These are phyloP conservation scores for Vairimorpha apis DNA, from an alignment of 371 early-diverging fungal species.

Conservation along the genomic window DNA sequence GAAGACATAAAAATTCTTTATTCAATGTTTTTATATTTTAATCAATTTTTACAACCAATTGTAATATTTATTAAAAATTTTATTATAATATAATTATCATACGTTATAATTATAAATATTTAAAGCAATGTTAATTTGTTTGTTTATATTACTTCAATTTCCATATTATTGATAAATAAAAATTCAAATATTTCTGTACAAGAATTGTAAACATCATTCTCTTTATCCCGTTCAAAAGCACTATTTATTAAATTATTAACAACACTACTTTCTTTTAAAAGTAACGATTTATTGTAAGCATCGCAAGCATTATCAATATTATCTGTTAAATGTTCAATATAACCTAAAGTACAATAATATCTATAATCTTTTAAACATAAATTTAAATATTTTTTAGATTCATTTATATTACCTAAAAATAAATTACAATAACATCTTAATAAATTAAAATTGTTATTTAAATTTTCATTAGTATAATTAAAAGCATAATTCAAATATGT, in stretches of 20 bases:
- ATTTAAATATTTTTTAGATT: constrained; percentile 28
- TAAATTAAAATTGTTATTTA: constrained; percentile 23
- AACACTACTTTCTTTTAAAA: constrained; percentile 11
- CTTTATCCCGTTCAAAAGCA: neutral
- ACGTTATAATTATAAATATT: too few species aligned
- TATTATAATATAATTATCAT: too few species aligned
- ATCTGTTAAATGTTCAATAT: constrained; percentile 43
- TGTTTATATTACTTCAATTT: neutral
- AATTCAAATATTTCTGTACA: constrained; percentile 13
- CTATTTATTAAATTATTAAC: constrained; percentile 22
- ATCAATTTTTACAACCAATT: too few species aligned
- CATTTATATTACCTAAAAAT: constrained; percentile 44
- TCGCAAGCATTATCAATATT: constrained; percentile 41
- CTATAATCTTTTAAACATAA: constrained; percentile 28
- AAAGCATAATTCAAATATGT: too few species aligned
- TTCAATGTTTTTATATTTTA: too few species aligned
- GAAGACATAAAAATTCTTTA: too few species aligned
- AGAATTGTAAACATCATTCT: constrained; percentile 10
- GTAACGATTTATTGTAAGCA: constrained; percentile 35
- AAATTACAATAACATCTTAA: constrained; percentile 44
- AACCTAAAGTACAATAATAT: constrained; percentile 50
- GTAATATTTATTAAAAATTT: too few species aligned
- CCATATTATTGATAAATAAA: neutral
- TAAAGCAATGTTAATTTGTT: too few species aligned
- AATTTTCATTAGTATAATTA: too few species aligned